Evolutionary conservation across 768 basidiomycete species (phyloP), one percentile per base, ranked within the genome.

Genomic region (Psilocybe cyanescens): DNA sequence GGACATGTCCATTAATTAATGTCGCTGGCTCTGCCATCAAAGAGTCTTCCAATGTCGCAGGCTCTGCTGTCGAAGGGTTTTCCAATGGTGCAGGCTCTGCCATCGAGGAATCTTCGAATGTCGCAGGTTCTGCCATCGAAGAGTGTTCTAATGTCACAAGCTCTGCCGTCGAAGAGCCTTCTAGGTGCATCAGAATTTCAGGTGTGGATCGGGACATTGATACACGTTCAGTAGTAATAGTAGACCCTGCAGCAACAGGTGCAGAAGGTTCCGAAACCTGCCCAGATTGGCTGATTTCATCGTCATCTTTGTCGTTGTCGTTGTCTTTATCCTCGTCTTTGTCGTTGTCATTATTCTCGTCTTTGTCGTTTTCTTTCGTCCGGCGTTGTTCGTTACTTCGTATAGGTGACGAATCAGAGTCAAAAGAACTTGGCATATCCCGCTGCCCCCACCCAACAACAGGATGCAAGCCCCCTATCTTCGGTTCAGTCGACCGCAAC

Each of bases 401-500:
- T 11, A 56, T 9, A n/a, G 55, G 55, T 24, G 55, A 56, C 0
- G 55, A 46, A 30, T 46, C 57, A 30, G 58, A 44, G 19, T 59
- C 30, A 16, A 30, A 16, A 11, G 41, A 44, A 19, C 29, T 46
- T 19, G 39, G 46, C 3, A 19, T 9, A 28, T 39, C 35, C 35
- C 62, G 57, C 8, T 54, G 44, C 6, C 67, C 68, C 68, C 68
- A 68, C 8, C 48, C 63, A 7, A 60, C 33, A 24, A 68, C 65
- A 54, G 68, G 68, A n/a, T 65, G 44, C 17, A 68, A 51, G 14
- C 61, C 60, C 31, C 31, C 51, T n/a, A 53, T 35, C 33, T 53
- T 53, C 33, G 51, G 31, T 29, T 7, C 39, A 17, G 14, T 39
- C 37, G 19, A 17, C 8, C 12, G 17, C 19, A 28, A n/a, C 7